phyloP scores from a whole-genome alignment of 2,329 filamentous ascomycete species.

The Talaromyces islandicus region DNA sequence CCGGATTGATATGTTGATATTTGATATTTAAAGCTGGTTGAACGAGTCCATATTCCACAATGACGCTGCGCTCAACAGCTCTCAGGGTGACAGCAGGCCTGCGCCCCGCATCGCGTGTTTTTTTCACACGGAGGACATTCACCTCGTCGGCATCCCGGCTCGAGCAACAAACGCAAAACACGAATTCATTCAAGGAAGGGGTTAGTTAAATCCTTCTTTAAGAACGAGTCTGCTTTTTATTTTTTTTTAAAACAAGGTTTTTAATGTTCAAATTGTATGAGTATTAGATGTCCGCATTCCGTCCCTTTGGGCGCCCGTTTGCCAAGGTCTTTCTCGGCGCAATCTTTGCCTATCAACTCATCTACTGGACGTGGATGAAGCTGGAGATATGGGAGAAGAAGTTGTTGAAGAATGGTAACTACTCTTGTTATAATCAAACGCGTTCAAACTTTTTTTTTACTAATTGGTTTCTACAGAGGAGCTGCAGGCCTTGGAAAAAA shows the following conservation, averaged over 20 bases:
- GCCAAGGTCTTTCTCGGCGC: conserved; percentile 44
- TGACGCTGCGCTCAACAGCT: background rate
- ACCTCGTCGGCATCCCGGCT: conserved; percentile 1
- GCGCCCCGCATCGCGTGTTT: background rate
- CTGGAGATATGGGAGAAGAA: conserved; percentile 42
- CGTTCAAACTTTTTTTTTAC: background rate
- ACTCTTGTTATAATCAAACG: background rate
- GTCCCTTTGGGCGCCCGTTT: conserved; percentile 37
- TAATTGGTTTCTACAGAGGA: conserved; percentile 21
- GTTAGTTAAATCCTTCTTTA: conserved; percentile 15
- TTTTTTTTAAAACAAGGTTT: background rate
- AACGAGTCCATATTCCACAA: background rate
- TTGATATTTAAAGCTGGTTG: background rate
- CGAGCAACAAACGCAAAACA: background rate
- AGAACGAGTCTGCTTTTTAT: too few relatives aligned
- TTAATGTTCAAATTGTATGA: background rate
- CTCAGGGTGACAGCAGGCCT: background rate
- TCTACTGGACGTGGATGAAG: conserved; percentile 44
- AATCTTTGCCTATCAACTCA: conserved; percentile 43
- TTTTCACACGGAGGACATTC: background rate
- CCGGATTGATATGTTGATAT: background rate
- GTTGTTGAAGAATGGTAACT: conserved; percentile 34
- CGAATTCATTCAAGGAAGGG: conserved; percentile 22
- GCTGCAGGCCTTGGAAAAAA: conserved; percentile 28
- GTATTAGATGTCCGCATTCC: conserved; percentile 33